Conservation (phyloP, 2,329 filamentous ascomycete species). For the Colletotrichum tamarilloi region DNA sequence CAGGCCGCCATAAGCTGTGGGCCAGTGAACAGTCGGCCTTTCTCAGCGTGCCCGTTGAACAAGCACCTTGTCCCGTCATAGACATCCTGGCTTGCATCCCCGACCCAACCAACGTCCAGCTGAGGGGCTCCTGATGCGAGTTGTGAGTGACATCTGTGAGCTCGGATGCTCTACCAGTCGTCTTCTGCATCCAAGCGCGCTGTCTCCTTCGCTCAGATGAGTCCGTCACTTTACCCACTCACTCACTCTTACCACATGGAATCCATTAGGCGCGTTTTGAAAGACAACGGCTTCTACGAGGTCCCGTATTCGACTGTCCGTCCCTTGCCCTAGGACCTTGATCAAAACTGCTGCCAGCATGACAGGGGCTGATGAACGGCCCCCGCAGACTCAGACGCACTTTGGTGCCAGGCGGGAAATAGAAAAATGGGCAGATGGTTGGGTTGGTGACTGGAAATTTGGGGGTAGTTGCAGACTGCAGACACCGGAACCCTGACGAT, state of each 20-base stretch:
- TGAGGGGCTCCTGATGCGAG: not conserved
- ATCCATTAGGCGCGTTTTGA: not conserved
- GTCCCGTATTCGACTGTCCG: slow-evolving; percentile 18
- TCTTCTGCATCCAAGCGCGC: slow-evolving; percentile 24
- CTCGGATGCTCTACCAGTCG: not conserved
- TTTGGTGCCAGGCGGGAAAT: not conserved
- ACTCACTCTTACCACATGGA: not conserved
- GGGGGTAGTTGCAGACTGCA: not conserved
- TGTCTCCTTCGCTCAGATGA: slow-evolving; percentile 22
- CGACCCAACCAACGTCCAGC: not conserved
- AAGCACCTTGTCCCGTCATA: not conserved
- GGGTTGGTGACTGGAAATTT: not conserved
- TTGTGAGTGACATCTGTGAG: not conserved
- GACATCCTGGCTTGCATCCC: slow-evolving; percentile 13
- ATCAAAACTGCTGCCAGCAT: not conserved
- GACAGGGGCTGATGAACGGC: too few relatives aligned
- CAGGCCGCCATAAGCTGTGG: slow-evolving; percentile 1
- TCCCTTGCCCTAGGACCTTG: not conserved
- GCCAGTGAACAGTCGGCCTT: not conserved
- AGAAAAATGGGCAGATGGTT: not conserved
- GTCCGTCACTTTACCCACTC: not conserved
- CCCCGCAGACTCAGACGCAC: not conserved
- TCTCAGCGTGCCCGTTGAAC: not conserved
- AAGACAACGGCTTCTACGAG: slow-evolving; percentile 19
- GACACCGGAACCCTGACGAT: not conserved